These are phyloP conservation scores for Wickerhamomyces strasburgensis DNA, from an alignment of 805 yeast genomes.

Conservation along the genomic window DNA sequence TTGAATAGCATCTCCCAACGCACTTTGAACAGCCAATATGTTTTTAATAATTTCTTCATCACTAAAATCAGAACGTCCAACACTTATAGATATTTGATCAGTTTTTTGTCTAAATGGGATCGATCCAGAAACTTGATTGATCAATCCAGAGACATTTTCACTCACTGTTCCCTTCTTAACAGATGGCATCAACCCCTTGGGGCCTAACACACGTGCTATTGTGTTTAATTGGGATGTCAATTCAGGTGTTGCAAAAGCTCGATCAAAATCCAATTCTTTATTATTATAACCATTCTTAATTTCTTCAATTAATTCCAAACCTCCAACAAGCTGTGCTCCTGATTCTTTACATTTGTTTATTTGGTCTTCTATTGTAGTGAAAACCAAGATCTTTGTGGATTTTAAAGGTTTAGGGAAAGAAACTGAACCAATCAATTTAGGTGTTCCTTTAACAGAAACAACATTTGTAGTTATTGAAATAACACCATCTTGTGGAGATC, in stretches of 20 bases:
- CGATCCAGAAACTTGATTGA: slow-evolving; percentile 57
- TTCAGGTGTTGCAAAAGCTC: slow-evolving; percentile 83
- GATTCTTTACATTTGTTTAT: slow-evolving; percentile 46
- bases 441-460: slow-evolving; percentile 71
- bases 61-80: slow-evolving; percentile 73
- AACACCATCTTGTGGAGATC: slow-evolving; percentile 65
- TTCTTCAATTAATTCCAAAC: slow-evolving; percentile 58
- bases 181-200: slow-evolving; percentile 83
- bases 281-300: slow-evolving; percentile 42
- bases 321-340: slow-evolving; percentile 70
- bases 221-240: slow-evolving; percentile 56
- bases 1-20: slow-evolving; percentile 48
- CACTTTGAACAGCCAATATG: slow-evolving; percentile 59
- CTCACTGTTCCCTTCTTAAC: slow-evolving; percentile 83
- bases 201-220: slow-evolving; percentile 81
- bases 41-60: slow-evolving; percentile 74
- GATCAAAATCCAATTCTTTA: slow-evolving; percentile 56
- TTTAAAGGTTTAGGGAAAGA: slow-evolving; percentile 69
- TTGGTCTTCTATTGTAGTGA: slow-evolving; percentile 53
- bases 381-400: slow-evolving; percentile 59
- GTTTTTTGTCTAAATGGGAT: slow-evolving; percentile 75
- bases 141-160: slow-evolving; percentile 50
- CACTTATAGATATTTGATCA: slow-evolving; percentile 54
- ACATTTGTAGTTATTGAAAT: slow-evolving; percentile 61
- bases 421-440: slow-evolving; percentile 67